phyloP scores from a whole-genome alignment of 192 early-diverging fungal species.

The Podochytrium sp. region DNA sequence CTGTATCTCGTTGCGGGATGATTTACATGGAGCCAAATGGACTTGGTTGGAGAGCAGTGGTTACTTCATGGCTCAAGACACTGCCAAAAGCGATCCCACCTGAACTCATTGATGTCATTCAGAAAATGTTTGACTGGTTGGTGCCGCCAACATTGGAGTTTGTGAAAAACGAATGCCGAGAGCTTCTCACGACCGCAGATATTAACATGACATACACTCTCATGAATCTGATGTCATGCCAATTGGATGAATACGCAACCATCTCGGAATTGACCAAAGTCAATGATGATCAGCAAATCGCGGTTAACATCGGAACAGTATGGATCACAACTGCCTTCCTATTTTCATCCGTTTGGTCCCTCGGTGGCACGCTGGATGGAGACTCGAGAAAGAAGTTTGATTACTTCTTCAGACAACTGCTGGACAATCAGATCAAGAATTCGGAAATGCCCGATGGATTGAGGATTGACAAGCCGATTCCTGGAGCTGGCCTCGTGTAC shows the following conservation, averaged over 20 bases:
- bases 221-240: conserved; percentile 59
- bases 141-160: conserved; percentile 55
- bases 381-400: conserved; percentile 62
- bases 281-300: conserved; percentile 35
- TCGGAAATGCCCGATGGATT: conserved; percentile 45
- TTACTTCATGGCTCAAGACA: conserved; percentile 57
- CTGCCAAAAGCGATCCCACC: conserved; percentile 43
- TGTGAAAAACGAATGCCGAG: conserved; percentile 48
- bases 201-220: conserved; percentile 57
- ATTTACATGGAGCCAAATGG: conserved; percentile 65
- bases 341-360: conserved; percentile 59
- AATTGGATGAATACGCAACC: conserved; percentile 51
- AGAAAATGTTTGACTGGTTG: conserved; percentile 60
- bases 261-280: conserved; percentile 31
- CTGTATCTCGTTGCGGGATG: conserved; percentile 67
- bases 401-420: conserved; percentile 49
- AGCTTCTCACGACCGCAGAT: conserved; percentile 50
- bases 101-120: conserved; percentile 44
- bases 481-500: conserved; percentile 48
- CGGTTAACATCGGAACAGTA: conserved; percentile 47
- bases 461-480: conserved; percentile 61
- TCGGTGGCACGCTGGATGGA: conserved; percentile 60
- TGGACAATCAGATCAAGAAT: conserved; percentile 51
- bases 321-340: conserved; percentile 58
- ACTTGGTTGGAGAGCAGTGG: conserved; percentile 59